Evolutionary conservation across 2,329 filamentous ascomycete species (phyloP).

Genomic region (Leptographium flavum): DNA sequence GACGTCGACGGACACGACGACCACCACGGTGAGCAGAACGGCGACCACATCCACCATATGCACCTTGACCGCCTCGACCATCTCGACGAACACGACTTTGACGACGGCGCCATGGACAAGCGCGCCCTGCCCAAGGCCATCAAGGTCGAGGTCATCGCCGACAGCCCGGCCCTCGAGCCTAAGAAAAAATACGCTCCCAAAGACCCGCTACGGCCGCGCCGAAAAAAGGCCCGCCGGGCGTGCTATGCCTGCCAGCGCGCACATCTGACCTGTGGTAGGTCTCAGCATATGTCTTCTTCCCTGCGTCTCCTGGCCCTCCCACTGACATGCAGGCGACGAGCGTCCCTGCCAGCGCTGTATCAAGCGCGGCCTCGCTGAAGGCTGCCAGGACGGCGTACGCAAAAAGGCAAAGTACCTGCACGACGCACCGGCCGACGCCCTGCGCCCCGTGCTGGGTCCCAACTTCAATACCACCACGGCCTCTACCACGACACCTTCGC

Average conservation of each 20-base stretch:
- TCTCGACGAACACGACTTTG: conserved; percentile 38
- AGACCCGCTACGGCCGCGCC: conserved; percentile 73
- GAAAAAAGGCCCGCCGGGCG: conserved; percentile 91
- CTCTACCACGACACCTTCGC: conserved; percentile 28
- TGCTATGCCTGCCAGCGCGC: conserved; percentile 96
- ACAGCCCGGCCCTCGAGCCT: conserved; percentile 23
- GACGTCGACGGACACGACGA: conserved; percentile 25
- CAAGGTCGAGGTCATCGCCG: conserved; percentile 5
- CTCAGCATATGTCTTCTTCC: conserved; percentile 2
- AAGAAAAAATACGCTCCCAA: conserved; percentile 70
- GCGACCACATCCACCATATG: conserved; percentile 42
- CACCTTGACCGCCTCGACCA: too few relatives aligned
- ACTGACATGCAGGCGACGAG: conserved; percentile 61
- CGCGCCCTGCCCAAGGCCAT: conserved; percentile 31
- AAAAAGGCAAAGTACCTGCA: conserved; percentile 99
- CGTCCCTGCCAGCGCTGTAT: conserved; percentile 88
- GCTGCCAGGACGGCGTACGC: conserved; percentile 87
- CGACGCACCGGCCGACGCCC: conserved; percentile 79
- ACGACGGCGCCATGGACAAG: conserved; percentile 35
- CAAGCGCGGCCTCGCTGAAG: conserved; percentile 79
- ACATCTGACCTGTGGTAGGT: conserved; percentile 93
- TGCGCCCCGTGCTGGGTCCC: conserved; percentile 70
- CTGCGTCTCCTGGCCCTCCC: not conserved
- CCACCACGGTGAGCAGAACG: conserved; percentile 42
- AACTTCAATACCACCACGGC: conserved; percentile 38